phyloP scores from a whole-genome alignment of 1,139 yeast species.

The Arxiozyma bovina region DNA sequence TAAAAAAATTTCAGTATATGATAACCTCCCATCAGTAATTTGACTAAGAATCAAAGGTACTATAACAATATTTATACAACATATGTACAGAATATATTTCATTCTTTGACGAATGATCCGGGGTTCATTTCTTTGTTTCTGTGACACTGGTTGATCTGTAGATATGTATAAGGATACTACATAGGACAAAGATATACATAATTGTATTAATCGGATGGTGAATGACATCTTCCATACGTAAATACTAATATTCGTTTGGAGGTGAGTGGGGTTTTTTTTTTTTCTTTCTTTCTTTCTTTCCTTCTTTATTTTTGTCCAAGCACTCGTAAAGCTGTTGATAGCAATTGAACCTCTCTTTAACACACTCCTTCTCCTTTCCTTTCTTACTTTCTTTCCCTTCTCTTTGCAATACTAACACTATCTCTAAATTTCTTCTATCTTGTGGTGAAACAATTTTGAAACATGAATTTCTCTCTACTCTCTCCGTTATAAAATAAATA shows the following conservation, averaged over 20 bases:
- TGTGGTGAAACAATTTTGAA: too few relatives aligned
- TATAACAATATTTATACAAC: conserved; percentile 22
- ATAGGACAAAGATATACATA: conserved; percentile 25
- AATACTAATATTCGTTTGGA: neutral
- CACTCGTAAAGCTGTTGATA: too few relatives aligned
- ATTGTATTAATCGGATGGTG: conserved; percentile 8
- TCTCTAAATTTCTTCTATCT: neutral
- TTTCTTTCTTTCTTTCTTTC: too few relatives aligned
- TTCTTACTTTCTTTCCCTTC: neutral
- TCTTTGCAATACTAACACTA: too few relatives aligned
- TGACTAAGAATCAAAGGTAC: conserved; percentile 26
- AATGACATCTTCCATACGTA: neutral
- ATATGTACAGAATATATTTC: conserved; percentile 23
- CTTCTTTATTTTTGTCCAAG: too few relatives aligned
- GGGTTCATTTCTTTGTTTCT: conserved; percentile 41
- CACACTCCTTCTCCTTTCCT: too few relatives aligned
- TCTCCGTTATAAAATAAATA: too few relatives aligned
- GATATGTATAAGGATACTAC: conserved; percentile 20
- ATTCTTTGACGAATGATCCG: conserved; percentile 34
- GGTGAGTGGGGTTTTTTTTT: too few relatives aligned
- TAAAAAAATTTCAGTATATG: conserved; percentile 9
- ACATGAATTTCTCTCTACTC: too few relatives aligned
- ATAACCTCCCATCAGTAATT: conserved; percentile 2
- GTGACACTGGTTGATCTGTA: conserved; percentile 11
- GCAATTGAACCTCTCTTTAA: too few relatives aligned